Percentiles rank a stretch among this genome's conserved stretches.
phyloP scores from a whole-genome alignment of 257 asterid genomes.

The Solanum clarkiae region DNA sequence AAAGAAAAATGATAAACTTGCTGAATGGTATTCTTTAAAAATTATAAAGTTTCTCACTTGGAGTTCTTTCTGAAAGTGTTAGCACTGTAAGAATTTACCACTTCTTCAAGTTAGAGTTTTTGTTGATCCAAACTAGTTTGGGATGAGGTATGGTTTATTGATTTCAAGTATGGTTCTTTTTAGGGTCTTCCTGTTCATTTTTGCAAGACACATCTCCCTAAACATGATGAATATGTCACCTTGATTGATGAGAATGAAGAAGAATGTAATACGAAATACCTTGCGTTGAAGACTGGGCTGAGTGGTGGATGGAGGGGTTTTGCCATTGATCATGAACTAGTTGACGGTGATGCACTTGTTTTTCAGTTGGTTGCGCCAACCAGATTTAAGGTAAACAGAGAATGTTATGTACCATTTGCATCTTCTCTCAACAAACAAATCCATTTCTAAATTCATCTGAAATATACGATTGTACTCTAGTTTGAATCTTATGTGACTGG shows the following conservation, averaged over 20 bases:
- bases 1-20: not conserved
- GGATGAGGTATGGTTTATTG: not conserved
- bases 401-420: not conserved
- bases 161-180: not conserved
- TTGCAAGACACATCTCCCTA: conserved; percentile 39
- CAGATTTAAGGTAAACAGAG: conserved; percentile 34
- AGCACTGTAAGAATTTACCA: not conserved
- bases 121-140: not conserved
- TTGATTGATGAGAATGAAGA: conserved; percentile 41
- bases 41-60: not conserved
- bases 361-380: conserved; percentile 37
- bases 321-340: conserved; percentile 37
- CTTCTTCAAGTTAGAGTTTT: not conserved
- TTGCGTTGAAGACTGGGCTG: conserved; percentile 34
- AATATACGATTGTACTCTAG: not conserved
- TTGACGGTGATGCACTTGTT: conserved; percentile 55
- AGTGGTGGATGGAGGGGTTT: conserved; percentile 82
- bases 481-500: not conserved
- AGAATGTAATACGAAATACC: conserved; percentile 25
- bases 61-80: not conserved
- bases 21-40: not conserved
- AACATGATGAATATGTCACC: conserved; percentile 10
- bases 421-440: not conserved
- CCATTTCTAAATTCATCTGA: not conserved
- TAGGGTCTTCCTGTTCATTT: conserved; percentile 46